Evolutionary conservation across 192 early-diverging fungal genomes (phyloP), one percentile per base, ranked within the genome.

Genomic region (Lunasporangiospora selenospora): DNA sequence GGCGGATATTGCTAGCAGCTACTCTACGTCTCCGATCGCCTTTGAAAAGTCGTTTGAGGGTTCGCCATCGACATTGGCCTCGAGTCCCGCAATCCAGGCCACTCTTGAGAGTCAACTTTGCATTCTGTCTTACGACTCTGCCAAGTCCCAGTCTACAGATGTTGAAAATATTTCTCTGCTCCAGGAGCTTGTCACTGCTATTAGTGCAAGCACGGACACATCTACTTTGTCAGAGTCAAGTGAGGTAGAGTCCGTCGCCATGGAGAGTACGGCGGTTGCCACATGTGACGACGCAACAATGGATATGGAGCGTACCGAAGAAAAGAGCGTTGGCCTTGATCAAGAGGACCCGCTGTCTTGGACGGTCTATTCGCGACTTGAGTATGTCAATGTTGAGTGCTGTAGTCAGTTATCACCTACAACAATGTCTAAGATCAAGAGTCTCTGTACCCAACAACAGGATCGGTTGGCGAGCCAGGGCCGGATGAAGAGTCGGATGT

Each of bases 351-450:
- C 40, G 4, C 39, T 63, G 1, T 29, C 18, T 4, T 73, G 69
- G 69, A 73, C 60, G 21, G 45, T 12, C 4, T 23, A 52, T 2
- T 62, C 69, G 18, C 53, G 69, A 19, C 49, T 73, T 12, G 69
- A 73, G 23, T 61, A 73, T 32, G 60, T 73, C 13, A 62, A 73
- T 46, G 53, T 73, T 2, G 69, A 73, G 18, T 73, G 61, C 30
- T 73, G 69, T 13, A 50, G 52, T 0, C 43, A 58, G 3, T 37
- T 73, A 7, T 63, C 61, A 3, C n/a, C 53, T 33, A n/a, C 49
- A 1, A 73, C 54, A 41, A 63, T 73, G 54, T 40, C 24, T 36
- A 55, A 52, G 33, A 56, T 29, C 46, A 48, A 27, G 21, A 16
- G n/a, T n/a, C 4, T 8, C 21, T 48, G 46, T 18, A 19, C 41